Base-by-base conservation (phyloP, 768 basidiomycete genomes). In the Lanmaoa rubissima region DNA sequence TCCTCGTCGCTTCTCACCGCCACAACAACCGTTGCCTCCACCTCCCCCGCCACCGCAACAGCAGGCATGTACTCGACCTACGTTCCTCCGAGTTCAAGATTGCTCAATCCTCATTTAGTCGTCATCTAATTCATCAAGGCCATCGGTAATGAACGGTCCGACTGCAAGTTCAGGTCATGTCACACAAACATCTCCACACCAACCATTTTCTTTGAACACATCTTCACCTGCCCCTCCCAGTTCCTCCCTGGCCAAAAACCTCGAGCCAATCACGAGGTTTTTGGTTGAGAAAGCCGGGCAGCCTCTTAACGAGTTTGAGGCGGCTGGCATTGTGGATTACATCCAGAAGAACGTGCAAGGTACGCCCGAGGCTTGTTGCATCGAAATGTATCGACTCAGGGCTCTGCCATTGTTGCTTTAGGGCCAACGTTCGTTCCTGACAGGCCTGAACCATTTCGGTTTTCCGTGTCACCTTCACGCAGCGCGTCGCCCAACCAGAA, bases 361-460 rank as follows among this genome's bases (percentile, higher is more conserved):
- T 84, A 59, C 34, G 75, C 47, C 4, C 48, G 4, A 54, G 14
- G 19, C 32, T 51, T 54, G 21, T 38, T 58, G 51, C 47, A 19
- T 59, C 60, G 59, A 31, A 50, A 21, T 57, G 31, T 39, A 53
- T 62, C 64, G 41, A 69, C 48, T 14, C 17, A 57, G 45, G 52
- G 35, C 24, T 42, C 21, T 46, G 32, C 52, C 26, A 47, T 51
- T 50, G 52, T 62, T 61, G 55, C 48, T 44, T 17, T 61, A 68
- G 67, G 68, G 53, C 44, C 72, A 48, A 55, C 64, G 17, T 49
- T 55, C 14, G 50, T 62, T 41, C 67, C 70, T 45, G 75, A 79
- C 53, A 75, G 74, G 59, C 73, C 73, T 24, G 79, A 82, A 58
- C 83, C 83, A 1, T 88, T 88, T 72, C 81, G 85, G 38, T 88